A percentile compares a stretch with the other conserved stretches of the same genome.
Conservation (phyloP, 805 yeast species). For the Candida sithepensis region DNA sequence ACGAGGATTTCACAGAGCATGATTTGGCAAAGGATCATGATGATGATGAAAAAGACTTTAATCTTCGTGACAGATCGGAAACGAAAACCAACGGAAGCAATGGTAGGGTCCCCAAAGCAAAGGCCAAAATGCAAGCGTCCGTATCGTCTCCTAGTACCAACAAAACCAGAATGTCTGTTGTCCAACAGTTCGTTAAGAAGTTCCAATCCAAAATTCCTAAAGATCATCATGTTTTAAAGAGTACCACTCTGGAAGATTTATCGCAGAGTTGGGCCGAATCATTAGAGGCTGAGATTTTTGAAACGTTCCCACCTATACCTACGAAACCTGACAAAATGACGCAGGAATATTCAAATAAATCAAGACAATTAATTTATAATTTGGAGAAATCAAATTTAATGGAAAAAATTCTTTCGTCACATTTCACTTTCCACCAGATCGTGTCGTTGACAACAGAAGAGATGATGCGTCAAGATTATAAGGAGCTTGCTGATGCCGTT, state of each 20-base stretch:
- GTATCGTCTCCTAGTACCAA: slow-evolving; percentile 12
- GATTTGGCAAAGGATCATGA: slow-evolving; percentile 13
- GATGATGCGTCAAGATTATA: slow-evolving; percentile 66
- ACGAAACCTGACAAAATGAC: slow-evolving; percentile 14
- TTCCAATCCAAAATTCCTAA: slow-evolving; percentile 39
- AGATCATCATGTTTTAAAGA: slow-evolving; percentile 21
- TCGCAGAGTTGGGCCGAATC: slow-evolving; percentile 45
- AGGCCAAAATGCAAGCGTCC: slow-evolving; percentile 5
- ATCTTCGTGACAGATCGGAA: slow-evolving; percentile 6
- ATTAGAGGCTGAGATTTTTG: slow-evolving; percentile 49
- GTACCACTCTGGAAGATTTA: slow-evolving; percentile 28
- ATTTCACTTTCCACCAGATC: slow-evolving; percentile 52
- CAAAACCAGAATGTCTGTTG: slow-evolving; percentile 46
- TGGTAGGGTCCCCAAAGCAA: slow-evolving; percentile 2
- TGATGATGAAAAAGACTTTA: slow-evolving; percentile 7
- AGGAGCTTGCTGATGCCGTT: slow-evolving; percentile 66
- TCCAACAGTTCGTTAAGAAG: slow-evolving; percentile 46
- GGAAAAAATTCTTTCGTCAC: slow-evolving; percentile 50
- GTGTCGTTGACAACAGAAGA: slow-evolving; percentile 70
- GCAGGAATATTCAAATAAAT: slow-evolving; percentile 57
- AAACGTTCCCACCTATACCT: slow-evolving; percentile 21
- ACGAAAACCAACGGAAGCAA: slow-evolving; percentile 7
- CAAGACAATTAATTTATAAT: slow-evolving; percentile 63
- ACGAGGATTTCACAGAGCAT: slow-evolving; percentile 9
- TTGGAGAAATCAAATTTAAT: slow-evolving; percentile 57